Base-by-base conservation (phyloP, 345 rosid genomes). In the Psidium friedrichsthalianum region DNA sequence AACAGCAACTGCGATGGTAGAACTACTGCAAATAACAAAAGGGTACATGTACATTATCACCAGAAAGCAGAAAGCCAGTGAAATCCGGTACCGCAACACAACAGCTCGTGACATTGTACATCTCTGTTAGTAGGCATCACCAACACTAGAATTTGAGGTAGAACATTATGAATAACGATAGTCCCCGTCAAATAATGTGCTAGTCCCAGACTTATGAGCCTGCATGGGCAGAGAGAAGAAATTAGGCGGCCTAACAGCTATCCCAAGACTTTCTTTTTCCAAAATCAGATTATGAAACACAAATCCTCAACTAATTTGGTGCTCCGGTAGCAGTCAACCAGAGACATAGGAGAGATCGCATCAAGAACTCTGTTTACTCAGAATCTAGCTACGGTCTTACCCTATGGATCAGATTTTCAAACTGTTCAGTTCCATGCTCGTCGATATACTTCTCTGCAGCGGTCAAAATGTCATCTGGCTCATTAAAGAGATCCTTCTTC, bases 381-480 rank as follows among this genome's bases (percentile, higher is more conserved):
- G 85, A 57, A 25, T 55, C 56, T 20, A 56, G 52, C 40, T 74
- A 82, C 22, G 51, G 8, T 15, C 85, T 76, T 91, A 95, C 98
- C 92, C 92, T 91, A 88, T 93, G 90, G 89, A 96, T 90, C 84
- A 96, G 93, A 90, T 94, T 92, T 91, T 95, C 98, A 40, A 97
- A 96, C 82, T 94, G 98, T 83, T 93, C 93, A 52, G 98, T 92
- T n/a, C 98, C 98, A 85, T 97, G 92, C 90, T 96, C 95, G 74
- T 92, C 92, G 12, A 95, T 96, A 89, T 94, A 96, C 57, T 89
- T 92, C 92, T 96, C 95, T 6, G 99, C 99, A n/a, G 96, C 98
- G 1, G 97, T 92, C 57, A 97, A 89, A 76, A 97, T 90, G 86
- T 97, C 99, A 83, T 94, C 99, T 56, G 85, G 91, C 89, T 91